Evolutionary conservation across 495 filamentous ascomycete species (phyloP).

Genomic region (Aspergillus homomorphus): DNA sequence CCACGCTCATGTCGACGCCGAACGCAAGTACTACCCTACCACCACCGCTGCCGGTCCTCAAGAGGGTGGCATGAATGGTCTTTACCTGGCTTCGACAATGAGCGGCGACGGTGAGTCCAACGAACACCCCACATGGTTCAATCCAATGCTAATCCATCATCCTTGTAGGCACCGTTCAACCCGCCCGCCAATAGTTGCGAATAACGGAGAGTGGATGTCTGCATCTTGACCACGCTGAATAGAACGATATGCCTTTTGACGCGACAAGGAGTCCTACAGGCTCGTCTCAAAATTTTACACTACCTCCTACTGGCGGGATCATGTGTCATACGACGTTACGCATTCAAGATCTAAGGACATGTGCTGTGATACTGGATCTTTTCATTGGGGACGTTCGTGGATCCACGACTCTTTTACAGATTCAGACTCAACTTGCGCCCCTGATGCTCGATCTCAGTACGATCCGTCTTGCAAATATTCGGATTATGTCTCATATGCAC

Average conservation of each 20-base stretch:
- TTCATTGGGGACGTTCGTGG: neutral
- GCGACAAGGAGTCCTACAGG: neutral
- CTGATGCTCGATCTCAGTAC: constrained; percentile 1
- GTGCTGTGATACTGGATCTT: neutral
- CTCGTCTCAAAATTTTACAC: neutral
- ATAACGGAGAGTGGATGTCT: constrained; percentile 5
- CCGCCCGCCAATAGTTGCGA: constrained; percentile 42
- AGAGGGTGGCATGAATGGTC: constrained; percentile 45
- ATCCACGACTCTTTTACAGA: neutral
- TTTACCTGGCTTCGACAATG: constrained; percentile 49
- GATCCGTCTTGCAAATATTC: no score
- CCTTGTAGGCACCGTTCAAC: constrained; percentile 40
- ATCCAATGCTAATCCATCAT: neutral
- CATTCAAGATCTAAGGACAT: neutral
- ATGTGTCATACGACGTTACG: constrained; percentile 5
- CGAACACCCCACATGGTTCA: neutral
- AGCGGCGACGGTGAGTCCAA: constrained; percentile 43
- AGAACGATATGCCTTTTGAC: constrained; percentile 5
- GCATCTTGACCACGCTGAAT: constrained; percentile 5
- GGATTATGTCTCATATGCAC: neutral
- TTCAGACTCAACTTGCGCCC: neutral
- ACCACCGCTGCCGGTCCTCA: constrained; percentile 38
- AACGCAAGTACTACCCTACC: constrained; percentile 46
- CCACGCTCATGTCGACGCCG: constrained; percentile 44
- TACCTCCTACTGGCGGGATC: neutral